Evolutionary conservation across 805 yeast species (phyloP).

Genomic region (Saccharomycopsis sp.): DNA sequence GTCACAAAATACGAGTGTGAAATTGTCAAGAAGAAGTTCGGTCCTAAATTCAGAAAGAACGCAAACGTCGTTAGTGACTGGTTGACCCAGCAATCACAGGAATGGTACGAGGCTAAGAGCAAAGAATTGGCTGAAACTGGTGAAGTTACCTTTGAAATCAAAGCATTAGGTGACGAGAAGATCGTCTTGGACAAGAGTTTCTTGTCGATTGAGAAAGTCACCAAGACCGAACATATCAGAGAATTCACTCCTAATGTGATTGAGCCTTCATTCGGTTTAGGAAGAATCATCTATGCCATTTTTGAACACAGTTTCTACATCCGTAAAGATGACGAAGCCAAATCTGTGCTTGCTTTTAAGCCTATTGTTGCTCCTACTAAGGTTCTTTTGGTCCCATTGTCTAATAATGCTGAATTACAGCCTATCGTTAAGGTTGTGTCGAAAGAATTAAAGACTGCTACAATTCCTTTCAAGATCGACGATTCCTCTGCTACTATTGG

Average conservation of each 20-base stretch:
- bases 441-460: conserved; percentile 62
- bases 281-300: conserved; percentile 88
- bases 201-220: conserved; percentile 68
- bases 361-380: conserved; percentile 97
- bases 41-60: conserved; percentile 95
- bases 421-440: conserved; percentile 71
- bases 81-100: conserved; percentile 70
- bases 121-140: conserved; percentile 64
- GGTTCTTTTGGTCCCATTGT: conserved; percentile 90
- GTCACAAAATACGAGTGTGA: conserved; percentile 82
- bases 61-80: conserved; percentile 87
- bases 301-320: conserved; percentile 95
- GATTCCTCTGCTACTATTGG: conserved; percentile 97
- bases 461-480: conserved; percentile 92
- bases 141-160: conserved; percentile 59
- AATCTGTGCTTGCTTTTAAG: conserved; percentile 87
- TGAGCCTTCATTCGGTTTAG: conserved; percentile 99
- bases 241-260: conserved; percentile 96
- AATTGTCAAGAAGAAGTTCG: conserved; percentile 90
- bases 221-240: conserved; percentile 82
- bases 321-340: conserved; percentile 83
- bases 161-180: conserved; percentile 49
- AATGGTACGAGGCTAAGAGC: conserved; percentile 43
- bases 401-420: conserved; percentile 71
- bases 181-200: conserved; percentile 70